Conservation (phyloP, 179 eudicot genomes). For the Beta macrorhiza region DNA sequence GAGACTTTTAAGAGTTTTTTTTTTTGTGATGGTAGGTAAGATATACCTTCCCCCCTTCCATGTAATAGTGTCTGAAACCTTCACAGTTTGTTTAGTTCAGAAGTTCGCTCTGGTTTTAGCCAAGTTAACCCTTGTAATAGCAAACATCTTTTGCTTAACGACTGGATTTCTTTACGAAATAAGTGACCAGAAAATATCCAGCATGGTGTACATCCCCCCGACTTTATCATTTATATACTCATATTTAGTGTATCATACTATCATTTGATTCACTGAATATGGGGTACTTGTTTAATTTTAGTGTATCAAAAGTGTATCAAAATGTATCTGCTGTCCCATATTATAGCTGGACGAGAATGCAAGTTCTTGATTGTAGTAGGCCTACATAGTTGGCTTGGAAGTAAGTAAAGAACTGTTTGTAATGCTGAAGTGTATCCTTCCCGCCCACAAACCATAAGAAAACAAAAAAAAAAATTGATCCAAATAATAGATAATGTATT, state of each 20-base stretch:
- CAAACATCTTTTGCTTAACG: neutral
- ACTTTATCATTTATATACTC: neutral
- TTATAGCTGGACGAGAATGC: neutral
- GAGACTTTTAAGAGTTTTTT: too few species aligned
- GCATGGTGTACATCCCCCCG: neutral
- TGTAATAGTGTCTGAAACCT: too few species aligned
- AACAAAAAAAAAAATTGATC: neutral
- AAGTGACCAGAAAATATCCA: neutral
- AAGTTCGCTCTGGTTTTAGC: neutral
- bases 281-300: neutral
- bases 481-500: too few species aligned
- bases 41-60: too few species aligned
- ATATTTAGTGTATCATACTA: neutral
- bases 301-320: neutral
- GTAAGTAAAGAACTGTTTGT: neutral
- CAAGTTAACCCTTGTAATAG: neutral
- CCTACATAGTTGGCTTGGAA: neutral
- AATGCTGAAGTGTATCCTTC: neutral
- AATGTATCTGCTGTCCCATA: neutral
- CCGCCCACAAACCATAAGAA: neutral
- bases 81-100: neutral
- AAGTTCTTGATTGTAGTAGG: neutral
- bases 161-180: neutral
- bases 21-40: too few species aligned
- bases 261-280: neutral